Percentiles rank a stretch among this genome's conserved stretches.
phyloP scores from a whole-genome alignment of 2,329 filamentous ascomycete genomes.

The Botrytis hyacinthi region DNA sequence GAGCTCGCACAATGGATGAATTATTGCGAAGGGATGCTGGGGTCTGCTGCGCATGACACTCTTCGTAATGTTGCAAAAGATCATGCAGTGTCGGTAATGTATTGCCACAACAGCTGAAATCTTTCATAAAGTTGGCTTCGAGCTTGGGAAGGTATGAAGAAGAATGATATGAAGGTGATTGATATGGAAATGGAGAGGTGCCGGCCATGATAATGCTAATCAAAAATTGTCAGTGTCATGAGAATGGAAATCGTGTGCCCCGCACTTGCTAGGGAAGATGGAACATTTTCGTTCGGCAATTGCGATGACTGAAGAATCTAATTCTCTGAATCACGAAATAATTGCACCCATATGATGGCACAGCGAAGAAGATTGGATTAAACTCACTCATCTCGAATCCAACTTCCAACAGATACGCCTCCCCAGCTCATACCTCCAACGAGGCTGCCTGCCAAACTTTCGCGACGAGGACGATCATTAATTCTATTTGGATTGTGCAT shows the following conservation, averaged over 20 bases:
- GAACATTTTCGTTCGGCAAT: background rate
- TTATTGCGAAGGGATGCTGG: constrained; percentile 46
- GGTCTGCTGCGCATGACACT: constrained; percentile 77
- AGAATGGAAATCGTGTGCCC: constrained; percentile 4
- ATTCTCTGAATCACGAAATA: background rate
- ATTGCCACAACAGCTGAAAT: constrained; percentile 92
- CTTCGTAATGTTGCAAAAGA: constrained; percentile 93
- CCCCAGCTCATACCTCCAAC: constrained; percentile 95
- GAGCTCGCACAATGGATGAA: constrained; percentile 43
- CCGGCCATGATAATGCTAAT: constrained; percentile 89
- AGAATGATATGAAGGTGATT: constrained; percentile 94
- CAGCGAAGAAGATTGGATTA: background rate
- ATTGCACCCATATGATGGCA: background rate
- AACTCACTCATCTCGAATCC: constrained; percentile 96
- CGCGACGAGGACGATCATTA: constrained; percentile 56
- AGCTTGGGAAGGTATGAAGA: constrained; percentile 95
- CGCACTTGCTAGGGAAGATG: background rate
- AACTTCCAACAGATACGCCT: constrained; percentile 91
- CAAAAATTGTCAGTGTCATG: constrained; percentile 30
- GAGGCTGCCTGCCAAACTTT: constrained; percentile 62
- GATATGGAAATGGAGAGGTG: constrained; percentile 86
- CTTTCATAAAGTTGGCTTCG: constrained; percentile 95
- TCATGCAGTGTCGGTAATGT: constrained; percentile 91
- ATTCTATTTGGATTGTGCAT: constrained; percentile 62
- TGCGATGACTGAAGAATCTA: background rate